Percentiles rank a stretch among this genome's conserved stretches.
Evolutionary conservation across 2,329 filamentous ascomycete genomes (phyloP).

Genomic region (Cyphellophora europaea): DNA sequence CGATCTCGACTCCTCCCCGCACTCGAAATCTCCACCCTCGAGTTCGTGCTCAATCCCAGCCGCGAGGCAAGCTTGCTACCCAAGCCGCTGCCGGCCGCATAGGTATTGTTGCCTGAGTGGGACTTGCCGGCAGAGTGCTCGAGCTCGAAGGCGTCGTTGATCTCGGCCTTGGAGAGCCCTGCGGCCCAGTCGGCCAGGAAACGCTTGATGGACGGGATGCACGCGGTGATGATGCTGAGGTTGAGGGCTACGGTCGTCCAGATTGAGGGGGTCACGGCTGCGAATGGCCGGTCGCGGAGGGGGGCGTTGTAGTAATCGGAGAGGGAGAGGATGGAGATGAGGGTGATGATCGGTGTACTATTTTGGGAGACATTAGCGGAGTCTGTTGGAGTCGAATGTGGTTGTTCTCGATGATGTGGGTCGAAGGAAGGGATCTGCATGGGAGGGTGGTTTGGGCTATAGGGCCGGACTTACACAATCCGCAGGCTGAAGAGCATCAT

Average conservation of each 20-base stretch:
- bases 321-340: slow-evolving; percentile 10
- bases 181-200: slow-evolving; percentile 19
- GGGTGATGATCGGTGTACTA: slow-evolving; percentile 16
- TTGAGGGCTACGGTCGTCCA: slow-evolving; percentile 16
- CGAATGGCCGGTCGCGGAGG: slow-evolving; percentile 16
- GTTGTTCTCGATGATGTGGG: too few species aligned
- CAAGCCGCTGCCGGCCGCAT: slow-evolving; percentile 3
- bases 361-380: background rate
- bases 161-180: slow-evolving; percentile 17
- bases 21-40: slow-evolving; percentile 6
- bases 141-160: slow-evolving; percentile 16
- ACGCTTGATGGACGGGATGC: slow-evolving; percentile 19
- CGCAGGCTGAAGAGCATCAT: slow-evolving; percentile 16
- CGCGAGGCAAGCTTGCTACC: slow-evolving; percentile 6
- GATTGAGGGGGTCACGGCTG: slow-evolving; percentile 16
- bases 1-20: slow-evolving; percentile 1
- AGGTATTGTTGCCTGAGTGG: background rate
- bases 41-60: slow-evolving; percentile 2
- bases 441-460: too few species aligned
- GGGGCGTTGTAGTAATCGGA: slow-evolving; percentile 12
- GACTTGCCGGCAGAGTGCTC: slow-evolving; percentile 10
- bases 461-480: slow-evolving; percentile 17
- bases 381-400: slow-evolving; percentile 4
- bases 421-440: too few species aligned
- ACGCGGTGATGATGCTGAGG: slow-evolving; percentile 20